Conservation (phyloP, 176 grass and related monocot genomes). For the Musa troglodytarum region DNA sequence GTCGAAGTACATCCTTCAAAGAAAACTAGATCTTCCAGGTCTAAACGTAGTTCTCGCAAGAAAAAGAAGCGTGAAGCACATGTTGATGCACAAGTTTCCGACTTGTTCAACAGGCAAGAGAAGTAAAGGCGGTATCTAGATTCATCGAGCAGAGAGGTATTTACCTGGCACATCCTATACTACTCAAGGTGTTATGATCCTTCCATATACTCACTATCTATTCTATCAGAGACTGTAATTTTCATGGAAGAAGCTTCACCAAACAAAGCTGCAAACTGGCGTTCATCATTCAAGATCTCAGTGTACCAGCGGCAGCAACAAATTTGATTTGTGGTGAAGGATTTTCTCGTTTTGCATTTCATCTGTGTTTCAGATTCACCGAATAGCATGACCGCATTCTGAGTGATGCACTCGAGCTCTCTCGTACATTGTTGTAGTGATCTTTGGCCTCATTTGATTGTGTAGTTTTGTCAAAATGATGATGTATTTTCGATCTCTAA, state of each 20-base stretch:
- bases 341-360: neutral
- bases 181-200: neutral
- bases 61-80: conserved; percentile 54
- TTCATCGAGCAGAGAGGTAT: neutral
- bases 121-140: conserved; percentile 25
- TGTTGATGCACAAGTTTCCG: conserved; percentile 3
- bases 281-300: neutral
- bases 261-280: neutral
- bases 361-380: neutral
- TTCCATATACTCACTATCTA: neutral
- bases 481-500: neutral
- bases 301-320: neutral
- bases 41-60: conserved; percentile 35
- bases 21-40: conserved; percentile 36
- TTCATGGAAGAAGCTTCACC: neutral
- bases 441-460: neutral
- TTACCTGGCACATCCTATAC: neutral
- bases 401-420: neutral
- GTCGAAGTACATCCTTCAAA: conserved; percentile 41
- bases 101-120: neutral
- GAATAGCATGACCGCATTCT: neutral
- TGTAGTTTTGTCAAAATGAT: neutral
- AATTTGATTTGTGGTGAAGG: neutral
- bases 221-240: neutral
- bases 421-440: neutral